These are phyloP conservation scores for Paramecium bursaria DNA, from an alignment of 73 alveolate genomes.

Conservation along the genomic window DNA sequence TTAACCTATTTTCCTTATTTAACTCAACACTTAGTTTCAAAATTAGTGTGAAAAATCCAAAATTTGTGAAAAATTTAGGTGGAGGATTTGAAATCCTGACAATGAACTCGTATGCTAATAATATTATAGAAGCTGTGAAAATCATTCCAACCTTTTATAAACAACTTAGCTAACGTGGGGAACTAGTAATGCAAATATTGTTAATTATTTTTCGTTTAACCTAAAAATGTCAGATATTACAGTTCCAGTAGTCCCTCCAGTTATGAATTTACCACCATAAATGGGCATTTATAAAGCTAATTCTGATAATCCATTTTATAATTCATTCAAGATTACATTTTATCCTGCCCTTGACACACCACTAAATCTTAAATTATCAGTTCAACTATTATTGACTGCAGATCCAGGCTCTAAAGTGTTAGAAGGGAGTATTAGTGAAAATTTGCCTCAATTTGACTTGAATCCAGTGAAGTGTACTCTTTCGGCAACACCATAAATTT, in stretches of 20 bases:
- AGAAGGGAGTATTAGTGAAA: conserved; percentile 16
- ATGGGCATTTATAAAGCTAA: background rate
- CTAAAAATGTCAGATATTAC: conserved; percentile 34
- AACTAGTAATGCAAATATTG: conserved; percentile 11
- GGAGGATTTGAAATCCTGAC: conserved; percentile 50
- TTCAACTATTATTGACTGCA: background rate
- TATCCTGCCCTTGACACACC: conserved; percentile 17
- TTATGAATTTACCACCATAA: too few relatives aligned
- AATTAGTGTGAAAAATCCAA: conserved; percentile 35
- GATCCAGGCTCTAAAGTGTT: conserved; percentile 17
- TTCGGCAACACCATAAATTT: background rate
- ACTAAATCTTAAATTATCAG: conserved; percentile 7
- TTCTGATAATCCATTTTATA: conserved; percentile 15
- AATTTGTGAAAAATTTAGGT: conserved; percentile 38
- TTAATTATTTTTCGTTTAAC: conserved; percentile 7
- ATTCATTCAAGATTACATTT: conserved; percentile 37
- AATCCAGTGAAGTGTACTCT: conserved; percentile 21
- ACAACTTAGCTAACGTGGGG: conserved; percentile 50
- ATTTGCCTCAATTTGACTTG: conserved; percentile 34
- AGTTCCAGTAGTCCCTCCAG: too few relatives aligned
- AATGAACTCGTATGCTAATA: conserved; percentile 28
- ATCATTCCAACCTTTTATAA: background rate
- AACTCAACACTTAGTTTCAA: conserved; percentile 18
- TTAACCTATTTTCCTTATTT: background rate
- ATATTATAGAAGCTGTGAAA: background rate